phyloP scores from a whole-genome alignment of 768 basidiomycete species.

The Mycena galericulata region DNA sequence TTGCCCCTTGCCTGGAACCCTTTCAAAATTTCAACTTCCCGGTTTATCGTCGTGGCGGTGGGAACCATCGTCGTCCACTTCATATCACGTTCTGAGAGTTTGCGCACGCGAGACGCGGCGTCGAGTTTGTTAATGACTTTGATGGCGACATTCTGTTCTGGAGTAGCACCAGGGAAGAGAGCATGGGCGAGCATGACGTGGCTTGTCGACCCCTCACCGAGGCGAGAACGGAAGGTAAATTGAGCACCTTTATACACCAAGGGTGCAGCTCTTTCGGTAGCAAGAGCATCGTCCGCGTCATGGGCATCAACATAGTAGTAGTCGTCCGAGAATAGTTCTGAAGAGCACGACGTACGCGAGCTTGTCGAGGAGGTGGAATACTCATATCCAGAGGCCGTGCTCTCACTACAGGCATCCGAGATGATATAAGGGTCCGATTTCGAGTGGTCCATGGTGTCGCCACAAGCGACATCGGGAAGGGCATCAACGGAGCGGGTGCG shows the following conservation, averaged over 20 bases:
- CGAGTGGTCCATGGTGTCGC: too few species aligned
- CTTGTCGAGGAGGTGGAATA: too few species aligned
- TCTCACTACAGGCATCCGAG: too few species aligned
- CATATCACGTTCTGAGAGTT: neutral
- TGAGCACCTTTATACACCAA: neutral
- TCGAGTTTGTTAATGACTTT: slow-evolving; percentile 1
- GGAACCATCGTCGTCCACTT: neutral
- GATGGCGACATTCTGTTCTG: slow-evolving; percentile 7
- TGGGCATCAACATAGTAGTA: neutral
- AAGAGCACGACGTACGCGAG: too few species aligned
- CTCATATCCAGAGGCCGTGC: too few species aligned
- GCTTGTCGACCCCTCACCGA: neutral
- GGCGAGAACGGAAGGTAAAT: neutral
- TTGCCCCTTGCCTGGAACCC: neutral
- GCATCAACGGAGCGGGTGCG: neutral
- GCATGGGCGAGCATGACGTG: neutral
- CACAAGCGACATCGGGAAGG: neutral
- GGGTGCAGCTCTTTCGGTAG: neutral
- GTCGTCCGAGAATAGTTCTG: neutral
- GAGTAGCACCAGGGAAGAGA: neutral
- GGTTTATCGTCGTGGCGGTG: neutral
- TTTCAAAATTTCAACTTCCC: neutral
- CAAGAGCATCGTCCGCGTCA: neutral
- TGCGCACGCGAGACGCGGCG: neutral
- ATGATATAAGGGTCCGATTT: too few species aligned